A percentile compares a stretch with the other conserved stretches of the same genome.
Evolutionary conservation across 1,284 basidiomycete genomes (phyloP).

Genomic region (Rhodotorula glutinis): DNA sequence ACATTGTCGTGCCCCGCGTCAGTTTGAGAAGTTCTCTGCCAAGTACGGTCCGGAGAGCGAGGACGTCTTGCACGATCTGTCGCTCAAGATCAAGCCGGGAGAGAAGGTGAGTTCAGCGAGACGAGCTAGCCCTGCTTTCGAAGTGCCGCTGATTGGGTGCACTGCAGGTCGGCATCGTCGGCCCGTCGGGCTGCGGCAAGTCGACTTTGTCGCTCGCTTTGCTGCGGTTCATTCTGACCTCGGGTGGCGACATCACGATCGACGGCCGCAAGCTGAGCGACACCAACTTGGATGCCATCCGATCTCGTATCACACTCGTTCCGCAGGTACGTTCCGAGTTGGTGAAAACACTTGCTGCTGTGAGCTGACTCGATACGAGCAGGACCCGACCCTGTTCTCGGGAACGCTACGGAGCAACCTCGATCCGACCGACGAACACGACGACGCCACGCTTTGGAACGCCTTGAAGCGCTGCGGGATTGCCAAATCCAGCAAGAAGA

Average conservation of each 20-base stretch:
- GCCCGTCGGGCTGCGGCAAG: conserved; percentile 69
- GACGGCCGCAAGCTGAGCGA: conserved; percentile 83
- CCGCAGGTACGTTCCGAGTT: conserved; percentile 53
- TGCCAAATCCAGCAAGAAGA: conserved; percentile 2
- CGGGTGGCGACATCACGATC: conserved; percentile 56
- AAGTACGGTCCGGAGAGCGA: conserved; percentile 68
- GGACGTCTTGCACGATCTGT: conserved; percentile 65
- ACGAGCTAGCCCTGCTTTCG: too few species aligned
- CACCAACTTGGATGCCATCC: conserved; percentile 82
- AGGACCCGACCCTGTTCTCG: conserved; percentile 48
- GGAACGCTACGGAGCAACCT: conserved; percentile 50
- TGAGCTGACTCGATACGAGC: conserved; percentile 15
- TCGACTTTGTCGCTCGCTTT: conserved; percentile 63
- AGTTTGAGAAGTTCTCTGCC: conserved; percentile 62
- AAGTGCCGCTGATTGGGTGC: conserved; percentile 44
- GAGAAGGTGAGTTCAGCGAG: conserved; percentile 57
- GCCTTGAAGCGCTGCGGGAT: conserved; percentile 44
- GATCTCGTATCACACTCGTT: conserved; percentile 63
- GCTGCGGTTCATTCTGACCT: conserved; percentile 54
- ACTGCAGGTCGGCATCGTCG: conserved; percentile 66
- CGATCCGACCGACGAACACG: conserved; percentile 48
- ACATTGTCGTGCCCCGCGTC: neutral
- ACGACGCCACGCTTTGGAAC: conserved; percentile 47
- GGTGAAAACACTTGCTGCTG: conserved; percentile 20
- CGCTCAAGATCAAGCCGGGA: conserved; percentile 61